These are phyloP conservation scores for Psilocybe cubensis DNA, from an alignment of 768 basidiomycete genomes.

Conservation along the genomic window DNA sequence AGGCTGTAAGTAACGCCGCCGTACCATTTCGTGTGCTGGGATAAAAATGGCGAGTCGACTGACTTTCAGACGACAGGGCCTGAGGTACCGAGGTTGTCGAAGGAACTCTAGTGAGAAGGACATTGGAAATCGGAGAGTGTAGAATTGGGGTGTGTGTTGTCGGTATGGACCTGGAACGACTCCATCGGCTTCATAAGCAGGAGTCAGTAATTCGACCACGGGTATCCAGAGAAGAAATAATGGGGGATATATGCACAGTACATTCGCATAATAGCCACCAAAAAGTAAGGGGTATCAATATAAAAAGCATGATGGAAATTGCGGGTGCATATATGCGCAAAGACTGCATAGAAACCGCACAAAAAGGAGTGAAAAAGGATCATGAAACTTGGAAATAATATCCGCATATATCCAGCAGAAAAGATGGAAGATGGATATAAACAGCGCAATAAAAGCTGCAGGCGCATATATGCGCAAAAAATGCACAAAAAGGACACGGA, in stretches of 20 bases:
- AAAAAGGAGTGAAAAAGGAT: too few relatives aligned
- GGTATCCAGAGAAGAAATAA: too few relatives aligned
- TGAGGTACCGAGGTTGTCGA: background rate
- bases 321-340: too few relatives aligned
- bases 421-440: background rate
- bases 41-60: background rate
- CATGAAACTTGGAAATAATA: too few relatives aligned
- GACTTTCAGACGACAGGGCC: background rate
- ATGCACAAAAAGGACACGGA: background rate
- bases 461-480: background rate
- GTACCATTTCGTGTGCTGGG: background rate
- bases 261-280: too few relatives aligned
- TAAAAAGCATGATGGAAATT: too few relatives aligned
- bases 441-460: background rate
- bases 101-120: constrained; percentile 60
- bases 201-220: too few relatives aligned
- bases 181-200: constrained; percentile 63
- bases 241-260: too few relatives aligned
- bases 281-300: too few relatives aligned
- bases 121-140: constrained; percentile 54
- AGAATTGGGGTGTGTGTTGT: constrained; percentile 64
- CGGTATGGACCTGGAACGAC: constrained; percentile 59
- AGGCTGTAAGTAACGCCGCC: constrained; percentile 61
- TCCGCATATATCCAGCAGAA: background rate
- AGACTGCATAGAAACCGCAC: too few relatives aligned